phyloP scores from a whole-genome alignment of 495 filamentous ascomycete species.

The Aspergillus campestris region DNA sequence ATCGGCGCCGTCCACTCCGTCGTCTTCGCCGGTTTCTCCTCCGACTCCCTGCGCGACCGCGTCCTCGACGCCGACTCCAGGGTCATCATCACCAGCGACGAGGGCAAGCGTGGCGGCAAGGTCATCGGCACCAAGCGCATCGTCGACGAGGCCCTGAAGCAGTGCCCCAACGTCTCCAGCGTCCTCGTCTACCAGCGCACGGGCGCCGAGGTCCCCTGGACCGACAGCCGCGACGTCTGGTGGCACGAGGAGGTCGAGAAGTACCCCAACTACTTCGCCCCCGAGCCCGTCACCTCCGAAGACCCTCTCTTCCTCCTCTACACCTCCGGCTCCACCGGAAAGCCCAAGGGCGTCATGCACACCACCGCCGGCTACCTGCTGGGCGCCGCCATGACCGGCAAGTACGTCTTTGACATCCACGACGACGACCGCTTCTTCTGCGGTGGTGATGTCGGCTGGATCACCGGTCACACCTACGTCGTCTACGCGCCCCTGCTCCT shows the following conservation, averaged over 20 bases:
- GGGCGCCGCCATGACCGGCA: constrained; percentile 87
- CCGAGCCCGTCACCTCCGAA: constrained; percentile 81
- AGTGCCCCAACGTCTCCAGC: constrained; percentile 83
- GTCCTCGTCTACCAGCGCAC: constrained; percentile 93
- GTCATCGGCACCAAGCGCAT: constrained; percentile 98
- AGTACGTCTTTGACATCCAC: constrained; percentile 98
- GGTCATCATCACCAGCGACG: constrained; percentile 93
- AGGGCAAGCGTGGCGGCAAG: constrained; percentile 97
- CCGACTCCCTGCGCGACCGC: constrained; percentile 92
- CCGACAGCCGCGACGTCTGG: constrained; percentile 82
- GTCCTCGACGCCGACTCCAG: constrained; percentile 83
- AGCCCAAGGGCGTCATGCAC: constrained; percentile 99
- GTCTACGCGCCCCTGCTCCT: constrained; percentile 93
- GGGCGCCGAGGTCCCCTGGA: constrained; percentile 87
- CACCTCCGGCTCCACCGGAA: constrained; percentile 94
- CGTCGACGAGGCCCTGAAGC: constrained; percentile 94
- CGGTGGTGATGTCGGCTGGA: constrained; percentile 98
- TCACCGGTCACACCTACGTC: constrained; percentile 98
- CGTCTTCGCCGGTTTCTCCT: constrained; percentile 96
- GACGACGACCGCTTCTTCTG: constrained; percentile 91
- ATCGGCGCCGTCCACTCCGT: constrained; percentile 98
- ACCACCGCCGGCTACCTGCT: constrained; percentile 91
- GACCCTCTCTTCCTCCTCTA: constrained; percentile 97
- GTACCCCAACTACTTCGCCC: constrained; percentile 82
- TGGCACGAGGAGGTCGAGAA: constrained; percentile 98